Conservation (phyloP, 2,329 filamentous ascomycete species). For the Fusarium siculi region DNA sequence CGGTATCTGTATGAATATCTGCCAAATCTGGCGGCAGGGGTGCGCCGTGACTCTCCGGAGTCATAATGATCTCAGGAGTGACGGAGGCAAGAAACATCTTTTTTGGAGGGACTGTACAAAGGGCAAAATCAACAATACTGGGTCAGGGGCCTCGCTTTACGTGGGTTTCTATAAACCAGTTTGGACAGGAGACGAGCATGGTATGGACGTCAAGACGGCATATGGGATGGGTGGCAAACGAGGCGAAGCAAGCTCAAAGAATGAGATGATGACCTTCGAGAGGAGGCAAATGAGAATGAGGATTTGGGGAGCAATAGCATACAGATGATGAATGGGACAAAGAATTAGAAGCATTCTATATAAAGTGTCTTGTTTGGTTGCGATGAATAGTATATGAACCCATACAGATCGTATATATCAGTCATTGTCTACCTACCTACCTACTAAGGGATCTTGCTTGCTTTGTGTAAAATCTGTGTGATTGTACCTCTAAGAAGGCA, state of each 20-base stretch:
- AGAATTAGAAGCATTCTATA: slow-evolving; percentile 30
- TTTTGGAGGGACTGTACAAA: slow-evolving; percentile 39
- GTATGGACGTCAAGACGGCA: slow-evolving; percentile 19
- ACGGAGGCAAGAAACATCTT: slow-evolving; percentile 23
- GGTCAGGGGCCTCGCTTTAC: slow-evolving; percentile 12
- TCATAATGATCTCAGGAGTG: slow-evolving; percentile 23
- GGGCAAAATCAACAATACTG: slow-evolving; percentile 25
- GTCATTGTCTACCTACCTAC: neutral
- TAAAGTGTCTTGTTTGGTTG: neutral
- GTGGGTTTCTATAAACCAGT: slow-evolving; percentile 7
- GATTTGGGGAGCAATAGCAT: slow-evolving; percentile 41
- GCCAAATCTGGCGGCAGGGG: slow-evolving; percentile 33
- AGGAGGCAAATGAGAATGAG: slow-evolving; percentile 37
- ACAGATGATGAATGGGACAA: slow-evolving; percentile 43
- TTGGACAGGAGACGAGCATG: slow-evolving; percentile 16
- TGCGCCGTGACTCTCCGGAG: slow-evolving; percentile 22
- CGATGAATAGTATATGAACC: neutral
- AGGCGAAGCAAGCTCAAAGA: slow-evolving; percentile 19
- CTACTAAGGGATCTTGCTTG: too few relatives aligned
- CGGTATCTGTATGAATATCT: slow-evolving; percentile 45
- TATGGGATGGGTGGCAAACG: slow-evolving; percentile 11
- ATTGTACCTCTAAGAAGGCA: neutral
- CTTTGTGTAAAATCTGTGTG: neutral
- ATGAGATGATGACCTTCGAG: slow-evolving; percentile 27
- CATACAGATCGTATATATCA: neutral